A percentile compares a stretch with the other conserved stretches of the same genome.
These are phyloP conservation scores for Theobroma grandiflorum DNA, from an alignment of 441 rosid species.

Conservation along the genomic window DNA sequence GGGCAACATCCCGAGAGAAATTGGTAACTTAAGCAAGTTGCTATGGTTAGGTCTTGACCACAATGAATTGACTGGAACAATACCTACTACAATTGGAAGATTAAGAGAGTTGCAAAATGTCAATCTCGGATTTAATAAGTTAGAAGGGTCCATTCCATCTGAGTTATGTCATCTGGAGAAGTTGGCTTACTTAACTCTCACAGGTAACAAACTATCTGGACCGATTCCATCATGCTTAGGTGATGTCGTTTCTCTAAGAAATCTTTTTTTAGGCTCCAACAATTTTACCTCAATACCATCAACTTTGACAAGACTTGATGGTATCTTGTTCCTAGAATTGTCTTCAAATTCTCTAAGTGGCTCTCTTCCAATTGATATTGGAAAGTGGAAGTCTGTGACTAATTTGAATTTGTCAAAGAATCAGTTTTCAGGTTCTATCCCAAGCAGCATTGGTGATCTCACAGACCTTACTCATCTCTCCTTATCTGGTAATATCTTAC, in stretches of 20 bases:
- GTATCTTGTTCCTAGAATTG: background rate
- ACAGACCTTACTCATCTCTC: constrained; percentile 8
- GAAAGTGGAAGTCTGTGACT: background rate
- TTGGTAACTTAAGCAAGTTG: background rate
- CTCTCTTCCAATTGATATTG: background rate
- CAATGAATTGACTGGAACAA: background rate
- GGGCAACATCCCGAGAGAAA: background rate
- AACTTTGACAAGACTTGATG: background rate
- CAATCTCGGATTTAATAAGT: background rate
- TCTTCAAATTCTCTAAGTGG: background rate
- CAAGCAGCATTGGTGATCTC: constrained; percentile 5
- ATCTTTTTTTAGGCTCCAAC: background rate
- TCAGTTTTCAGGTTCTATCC: constrained; percentile 34
- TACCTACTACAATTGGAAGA: constrained; percentile 19
- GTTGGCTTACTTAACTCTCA: background rate
- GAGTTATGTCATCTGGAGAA: background rate
- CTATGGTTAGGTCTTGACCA: background rate
- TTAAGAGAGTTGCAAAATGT: constrained; percentile 14
- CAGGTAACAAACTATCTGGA: background rate
- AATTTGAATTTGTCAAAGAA: constrained; percentile 32
- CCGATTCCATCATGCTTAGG: background rate
- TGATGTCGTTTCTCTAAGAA: background rate
- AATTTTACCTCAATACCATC: background rate
- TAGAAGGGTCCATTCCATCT: background rate
- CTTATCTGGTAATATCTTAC: constrained; percentile 22